A percentile compares a stretch with the other conserved stretches of the same genome.
phyloP scores from a whole-genome alignment of 23 red algal genomes.

The Gracilariopsis chorda region DNA sequence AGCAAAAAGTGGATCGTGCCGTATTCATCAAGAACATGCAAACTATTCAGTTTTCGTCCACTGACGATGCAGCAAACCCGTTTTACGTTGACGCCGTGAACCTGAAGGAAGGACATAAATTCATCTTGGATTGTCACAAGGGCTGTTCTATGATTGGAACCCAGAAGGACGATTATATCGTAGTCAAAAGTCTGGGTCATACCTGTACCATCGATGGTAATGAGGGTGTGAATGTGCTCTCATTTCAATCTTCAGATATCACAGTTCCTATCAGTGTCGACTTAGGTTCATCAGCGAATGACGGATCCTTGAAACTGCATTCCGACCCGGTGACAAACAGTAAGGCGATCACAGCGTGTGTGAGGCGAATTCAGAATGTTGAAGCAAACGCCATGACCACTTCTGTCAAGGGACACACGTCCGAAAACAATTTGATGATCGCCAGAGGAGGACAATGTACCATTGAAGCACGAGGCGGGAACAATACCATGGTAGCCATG shows the following conservation, averaged over 20 bases:
- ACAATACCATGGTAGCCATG: constrained; percentile 1
- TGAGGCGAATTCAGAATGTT: background rate
- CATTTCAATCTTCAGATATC: no score
- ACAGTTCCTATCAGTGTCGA: no score
- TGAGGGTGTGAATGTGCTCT: background rate
- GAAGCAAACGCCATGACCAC: background rate
- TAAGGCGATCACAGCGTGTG: no score
- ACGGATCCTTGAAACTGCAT: no score
- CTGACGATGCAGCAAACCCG: background rate
- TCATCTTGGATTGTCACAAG: background rate
- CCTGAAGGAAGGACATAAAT: background rate
- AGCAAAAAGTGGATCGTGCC: background rate
- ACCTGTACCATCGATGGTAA: background rate
- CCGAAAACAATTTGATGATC: background rate
- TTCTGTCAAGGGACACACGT: background rate
- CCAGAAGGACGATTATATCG: background rate
- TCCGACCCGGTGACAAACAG: no score
- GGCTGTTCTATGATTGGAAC: background rate
- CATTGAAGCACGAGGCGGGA: background rate
- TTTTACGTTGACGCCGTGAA: background rate
- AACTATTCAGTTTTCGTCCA: background rate
- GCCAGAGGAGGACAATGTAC: background rate
- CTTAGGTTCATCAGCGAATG: no score
- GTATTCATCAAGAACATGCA: constrained; percentile 23
- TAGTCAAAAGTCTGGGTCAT: background rate